Percentiles rank a stretch among this genome's conserved stretches.
Conservation (phyloP, 495 filamentous ascomycete species). For the Penicillium malachiteum region DNA sequence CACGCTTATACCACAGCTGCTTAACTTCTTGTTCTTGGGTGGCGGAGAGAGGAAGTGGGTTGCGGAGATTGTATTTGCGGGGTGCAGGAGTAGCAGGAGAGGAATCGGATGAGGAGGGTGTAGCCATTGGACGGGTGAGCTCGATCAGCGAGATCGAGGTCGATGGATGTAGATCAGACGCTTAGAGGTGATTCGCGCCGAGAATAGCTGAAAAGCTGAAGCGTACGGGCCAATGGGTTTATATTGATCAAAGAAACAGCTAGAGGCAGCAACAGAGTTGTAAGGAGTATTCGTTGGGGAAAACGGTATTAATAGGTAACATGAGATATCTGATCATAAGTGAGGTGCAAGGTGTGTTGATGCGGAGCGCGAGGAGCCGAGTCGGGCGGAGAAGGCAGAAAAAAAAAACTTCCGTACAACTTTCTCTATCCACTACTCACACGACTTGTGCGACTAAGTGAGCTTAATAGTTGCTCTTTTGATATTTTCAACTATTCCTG, state of each 20-base stretch:
- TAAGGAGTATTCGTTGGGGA: neutral
- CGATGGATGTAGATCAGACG: constrained; percentile 1
- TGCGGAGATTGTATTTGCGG: constrained; percentile 53
- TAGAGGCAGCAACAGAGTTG: neutral
- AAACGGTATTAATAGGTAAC: constrained; percentile 3
- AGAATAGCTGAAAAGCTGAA: too few relatives aligned
- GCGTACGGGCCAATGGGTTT: neutral
- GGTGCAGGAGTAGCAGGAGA: constrained; percentile 15
- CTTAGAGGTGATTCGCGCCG: neutral
- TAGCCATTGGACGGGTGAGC: constrained; percentile 24
- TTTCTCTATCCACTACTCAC: constrained; percentile 7
- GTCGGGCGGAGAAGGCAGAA: constrained; percentile 28
- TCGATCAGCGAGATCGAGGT: constrained; percentile 20
- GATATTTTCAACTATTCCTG: constrained; percentile 1
- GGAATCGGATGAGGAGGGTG: constrained; percentile 21
- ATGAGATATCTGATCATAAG: constrained; percentile 1
- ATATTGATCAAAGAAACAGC: neutral
- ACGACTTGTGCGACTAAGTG: constrained; percentile 6
- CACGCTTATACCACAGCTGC: constrained; percentile 84
- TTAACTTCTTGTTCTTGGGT: constrained; percentile 89
- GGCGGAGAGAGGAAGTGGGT: constrained; percentile 89
- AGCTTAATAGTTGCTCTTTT: neutral
- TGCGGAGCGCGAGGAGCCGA: constrained; percentile 31
- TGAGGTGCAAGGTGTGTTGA: constrained; percentile 23
- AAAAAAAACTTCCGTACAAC: constrained; percentile 26